Conservation (phyloP, 202 grass and related monocot species). For the Setaria italica region DNA sequence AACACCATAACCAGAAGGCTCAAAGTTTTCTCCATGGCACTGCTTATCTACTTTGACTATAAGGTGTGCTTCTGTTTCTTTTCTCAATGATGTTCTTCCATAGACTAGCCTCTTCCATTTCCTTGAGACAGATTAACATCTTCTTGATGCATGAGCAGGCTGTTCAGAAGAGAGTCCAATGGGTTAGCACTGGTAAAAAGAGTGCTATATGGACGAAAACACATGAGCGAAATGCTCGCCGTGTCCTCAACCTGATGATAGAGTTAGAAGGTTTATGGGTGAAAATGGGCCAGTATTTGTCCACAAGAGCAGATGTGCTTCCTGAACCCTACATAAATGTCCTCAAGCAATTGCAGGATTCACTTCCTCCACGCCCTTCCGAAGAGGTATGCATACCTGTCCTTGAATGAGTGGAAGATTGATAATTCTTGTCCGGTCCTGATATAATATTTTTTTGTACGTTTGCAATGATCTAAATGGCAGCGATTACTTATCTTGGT, state of each 20-base stretch:
- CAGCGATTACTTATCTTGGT: not conserved
- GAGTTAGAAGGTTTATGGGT: constrained; percentile 97
- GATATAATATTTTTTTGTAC: not conserved
- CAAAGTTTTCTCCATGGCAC: constrained; percentile 76
- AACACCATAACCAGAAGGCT: constrained; percentile 70
- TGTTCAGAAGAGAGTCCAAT: constrained; percentile 81
- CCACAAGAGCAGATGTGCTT: constrained; percentile 94
- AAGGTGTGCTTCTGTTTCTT: constrained; percentile 59
- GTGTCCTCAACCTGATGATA: constrained; percentile 91
- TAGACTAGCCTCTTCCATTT: constrained; percentile 11
- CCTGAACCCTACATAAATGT: constrained; percentile 91
- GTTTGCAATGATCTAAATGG: not conserved
- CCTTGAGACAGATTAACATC: constrained; percentile 41
- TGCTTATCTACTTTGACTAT: constrained; percentile 87
- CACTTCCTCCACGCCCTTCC: constrained; percentile 82
- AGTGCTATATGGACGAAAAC: constrained; percentile 76
- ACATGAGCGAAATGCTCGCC: constrained; percentile 84
- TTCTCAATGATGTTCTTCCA: constrained; percentile 32
- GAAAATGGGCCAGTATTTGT: constrained; percentile 95
- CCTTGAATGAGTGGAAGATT: constrained; percentile 34
- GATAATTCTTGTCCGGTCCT: constrained; percentile 21
- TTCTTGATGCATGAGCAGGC: constrained; percentile 61
- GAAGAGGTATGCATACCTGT: constrained; percentile 68
- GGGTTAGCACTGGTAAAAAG: constrained; percentile 70
- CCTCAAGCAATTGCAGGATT: constrained; percentile 91